phyloP scores from a whole-genome alignment of 257 asterid genomes.

The Solanum chmielewskii region DNA sequence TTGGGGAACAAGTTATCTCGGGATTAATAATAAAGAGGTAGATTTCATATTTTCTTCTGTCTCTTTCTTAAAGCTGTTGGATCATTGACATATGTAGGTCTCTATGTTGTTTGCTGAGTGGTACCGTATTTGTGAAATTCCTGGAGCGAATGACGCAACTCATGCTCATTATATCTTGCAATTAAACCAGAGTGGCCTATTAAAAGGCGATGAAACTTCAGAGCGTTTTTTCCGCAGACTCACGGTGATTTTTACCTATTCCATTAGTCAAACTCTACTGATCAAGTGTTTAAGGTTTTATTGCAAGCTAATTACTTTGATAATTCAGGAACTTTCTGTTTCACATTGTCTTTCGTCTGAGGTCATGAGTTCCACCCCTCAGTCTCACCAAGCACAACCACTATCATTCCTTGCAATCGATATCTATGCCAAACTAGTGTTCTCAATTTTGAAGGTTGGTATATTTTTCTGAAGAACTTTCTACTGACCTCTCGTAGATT shows the following conservation, averaged over 20 bases:
- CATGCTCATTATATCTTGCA: conserved; percentile 53
- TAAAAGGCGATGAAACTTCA: conserved; percentile 83
- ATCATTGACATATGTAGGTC: conserved; percentile 32
- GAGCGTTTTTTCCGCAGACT: conserved; percentile 78
- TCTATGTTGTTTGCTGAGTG: conserved; percentile 66
- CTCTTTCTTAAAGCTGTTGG: background rate
- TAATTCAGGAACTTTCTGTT: conserved; percentile 73
- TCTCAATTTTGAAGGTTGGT: conserved; percentile 76
- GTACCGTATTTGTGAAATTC: conserved; percentile 81
- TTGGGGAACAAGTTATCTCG: background rate
- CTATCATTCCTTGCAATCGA: conserved; percentile 93
- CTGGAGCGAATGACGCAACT: conserved; percentile 70
- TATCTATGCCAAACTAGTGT: conserved; percentile 71
- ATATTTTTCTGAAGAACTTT: background rate
- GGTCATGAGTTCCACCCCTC: conserved; percentile 55
- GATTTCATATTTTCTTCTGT: background rate
- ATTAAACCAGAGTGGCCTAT: conserved; percentile 72
- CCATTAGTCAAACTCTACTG: background rate
- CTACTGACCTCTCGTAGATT: background rate
- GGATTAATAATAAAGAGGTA: background rate
- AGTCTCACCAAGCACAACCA: conserved; percentile 56
- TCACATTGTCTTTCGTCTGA: conserved; percentile 83
- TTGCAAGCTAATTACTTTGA: background rate
- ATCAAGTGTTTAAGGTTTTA: background rate
- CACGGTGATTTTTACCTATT: conserved; percentile 33